Base-by-base conservation (phyloP, 2,329 filamentous ascomycete species). In the Beauveria caledonica region DNA sequence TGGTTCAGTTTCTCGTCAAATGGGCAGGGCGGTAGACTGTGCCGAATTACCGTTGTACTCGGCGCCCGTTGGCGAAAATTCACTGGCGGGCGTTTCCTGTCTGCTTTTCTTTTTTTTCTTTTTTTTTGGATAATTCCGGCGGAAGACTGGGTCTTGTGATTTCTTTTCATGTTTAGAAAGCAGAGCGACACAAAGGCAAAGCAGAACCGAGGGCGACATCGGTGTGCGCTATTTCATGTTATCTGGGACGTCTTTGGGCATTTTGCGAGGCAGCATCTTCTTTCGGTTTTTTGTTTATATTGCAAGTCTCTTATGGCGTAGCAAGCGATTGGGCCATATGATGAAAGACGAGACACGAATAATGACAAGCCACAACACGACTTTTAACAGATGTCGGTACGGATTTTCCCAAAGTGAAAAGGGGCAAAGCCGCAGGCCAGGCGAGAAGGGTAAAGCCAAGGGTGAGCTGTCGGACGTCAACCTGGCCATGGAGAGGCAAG, bases 1-100 rank as follows among this genome's bases (percentile, higher is more conserved):
- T 99, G 57, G 80, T 99, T 68, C 90, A 96, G 73, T 99, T 94
- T 90, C 80, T 99, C 72, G 93, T 99, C 74, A 93, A 92, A 67
- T 89, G 90, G 73, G 88, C 92, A 64, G 90, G 82, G 71, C 87
- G 87, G 76, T 92, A 25, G 21, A 21, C 33, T 40, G 15, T 29
- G 48, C 17, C 23, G 39, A 23, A 21, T 5, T 21, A 23, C 29
- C 25, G 40, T 50, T 56, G 53, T 63, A 56, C 48, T 42, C 58
- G 56, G 58, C 50, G 33, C 49, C 48, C 21, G 23, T 11, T 10
- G 21, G 27, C 5, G n/a, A 40, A 44, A 55, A 25, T 6, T n/a
- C 23, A 39, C 46, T 46, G 33, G 25, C 10, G 21, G 60, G 42
- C 39, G 48, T 51, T 60, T 58, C n/a, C 10, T 21, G 33, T 44